Evolutionary conservation across 1,284 basidiomycete genomes (phyloP), one percentile per base, ranked within the genome.

Genomic region (Prillingera fragicola): DNA sequence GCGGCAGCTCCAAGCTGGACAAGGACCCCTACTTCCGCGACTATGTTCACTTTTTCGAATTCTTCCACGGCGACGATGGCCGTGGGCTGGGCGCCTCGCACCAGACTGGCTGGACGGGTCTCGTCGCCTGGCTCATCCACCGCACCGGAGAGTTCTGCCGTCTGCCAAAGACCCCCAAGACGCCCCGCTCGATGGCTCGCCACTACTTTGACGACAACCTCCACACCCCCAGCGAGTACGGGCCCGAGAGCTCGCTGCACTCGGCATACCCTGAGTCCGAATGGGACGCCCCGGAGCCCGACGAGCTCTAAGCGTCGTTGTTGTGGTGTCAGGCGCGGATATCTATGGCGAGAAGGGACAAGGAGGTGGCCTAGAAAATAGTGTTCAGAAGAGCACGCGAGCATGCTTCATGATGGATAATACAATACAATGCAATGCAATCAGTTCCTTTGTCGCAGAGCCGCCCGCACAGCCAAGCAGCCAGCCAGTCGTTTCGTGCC

Each of bases 21-120:
- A 76, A 79, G 48, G 94, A 97, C 69, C 89, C 91, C n/a, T 79
- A 96, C 74, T 97, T 97, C 80, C 79, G 88, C 35, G 90, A 97
- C 69, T 94, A 96, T 65, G 82, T 48, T 8, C 22, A 40, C 18
- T 19, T 28, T 41, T 17, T 22, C 51, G 55, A 90, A 84, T 96
- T 87, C 76, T 97, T 97, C 83, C 86, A 97, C 67, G 92, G 83
- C 21, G 89, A 97, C 62, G 83, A 78, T 50, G 94, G 92, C 9
- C 80, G 83, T 47, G 94, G 94, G 18, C 77, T 96, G 15, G 94
- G 94, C 29, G 94, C 94, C 1, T 92, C 88, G 5, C 94, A 98
- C 73, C 94, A 98, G 72, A 96, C 90, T 51, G 92, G 92, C 60
- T 97, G 94, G 85, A 91, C 89, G 27, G 90, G 90, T 43, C 73